Evolutionary conservation across 257 asterid genomes (phyloP).

Genomic region (Vinca minor): DNA sequence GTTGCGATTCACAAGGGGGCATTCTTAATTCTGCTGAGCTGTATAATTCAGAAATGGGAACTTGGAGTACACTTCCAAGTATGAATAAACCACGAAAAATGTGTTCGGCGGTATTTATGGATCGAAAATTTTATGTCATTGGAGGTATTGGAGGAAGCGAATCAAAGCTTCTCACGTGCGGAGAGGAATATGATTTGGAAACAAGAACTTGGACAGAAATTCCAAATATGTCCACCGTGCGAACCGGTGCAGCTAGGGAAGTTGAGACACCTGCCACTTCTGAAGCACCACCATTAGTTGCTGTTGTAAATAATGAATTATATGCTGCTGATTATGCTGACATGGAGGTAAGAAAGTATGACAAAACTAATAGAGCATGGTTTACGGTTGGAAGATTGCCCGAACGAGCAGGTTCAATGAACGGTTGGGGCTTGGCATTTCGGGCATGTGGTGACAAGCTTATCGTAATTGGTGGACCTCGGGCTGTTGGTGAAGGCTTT

Average conservation of each 20-base stretch:
- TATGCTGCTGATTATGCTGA: slow-evolving; percentile 84
- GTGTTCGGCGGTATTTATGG: slow-evolving; percentile 87
- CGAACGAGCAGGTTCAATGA: slow-evolving; percentile 65
- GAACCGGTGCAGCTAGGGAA: slow-evolving; percentile 42
- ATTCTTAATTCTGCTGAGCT: slow-evolving; percentile 57
- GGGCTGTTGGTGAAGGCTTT: slow-evolving; percentile 37
- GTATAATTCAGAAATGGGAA: slow-evolving; percentile 37
- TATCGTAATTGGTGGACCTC: slow-evolving; percentile 75
- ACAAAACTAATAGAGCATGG: slow-evolving; percentile 44
- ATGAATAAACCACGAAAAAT: slow-evolving; percentile 74
- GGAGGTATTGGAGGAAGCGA: slow-evolving; percentile 63
- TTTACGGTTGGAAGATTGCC: slow-evolving; percentile 60
- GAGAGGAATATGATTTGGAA: slow-evolving; percentile 42
- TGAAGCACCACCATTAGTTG: slow-evolving; percentile 82
- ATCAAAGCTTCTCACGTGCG: slow-evolving; percentile 38
- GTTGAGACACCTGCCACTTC: slow-evolving; percentile 52
- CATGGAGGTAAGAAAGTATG: slow-evolving; percentile 63
- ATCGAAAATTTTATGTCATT: slow-evolving; percentile 56
- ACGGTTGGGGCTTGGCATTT: slow-evolving; percentile 59
- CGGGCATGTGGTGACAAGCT: slow-evolving; percentile 44
- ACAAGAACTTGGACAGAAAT: slow-evolving; percentile 64
- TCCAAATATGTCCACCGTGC: slow-evolving; percentile 74
- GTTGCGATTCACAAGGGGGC: slow-evolving; percentile 50
- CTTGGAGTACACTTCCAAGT: slow-evolving; percentile 55
- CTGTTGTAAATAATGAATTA: slow-evolving; percentile 65